Conservation (phyloP, 345 rosid genomes). For the Eucalyptus paniculata region DNA sequence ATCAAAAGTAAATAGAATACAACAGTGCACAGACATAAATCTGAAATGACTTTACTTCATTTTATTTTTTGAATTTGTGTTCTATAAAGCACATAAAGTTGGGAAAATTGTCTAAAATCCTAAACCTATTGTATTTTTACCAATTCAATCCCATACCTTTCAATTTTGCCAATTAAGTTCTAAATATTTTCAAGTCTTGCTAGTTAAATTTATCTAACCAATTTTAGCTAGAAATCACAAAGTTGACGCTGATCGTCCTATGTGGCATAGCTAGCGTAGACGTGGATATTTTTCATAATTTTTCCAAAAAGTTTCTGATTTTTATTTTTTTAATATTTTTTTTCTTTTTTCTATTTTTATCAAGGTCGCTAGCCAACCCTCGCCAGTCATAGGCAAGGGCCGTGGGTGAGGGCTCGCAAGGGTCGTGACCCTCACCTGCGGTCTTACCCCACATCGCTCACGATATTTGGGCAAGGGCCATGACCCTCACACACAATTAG, state of each 20-base stretch:
- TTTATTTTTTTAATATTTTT: no score
- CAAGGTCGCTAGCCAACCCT: neutral
- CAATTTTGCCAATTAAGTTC: no score
- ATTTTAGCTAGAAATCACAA: neutral
- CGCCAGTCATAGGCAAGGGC: neutral
- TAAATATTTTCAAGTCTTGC: neutral
- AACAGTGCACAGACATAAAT: neutral
- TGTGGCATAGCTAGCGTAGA: no score
- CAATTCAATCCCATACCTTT: neutral
- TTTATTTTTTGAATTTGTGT: neutral
- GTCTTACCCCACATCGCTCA: no score
- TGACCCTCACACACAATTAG: no score
- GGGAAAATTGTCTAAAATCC: neutral
- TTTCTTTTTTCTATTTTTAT: no score
- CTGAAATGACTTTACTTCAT: neutral
- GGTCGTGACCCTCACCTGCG: neutral
- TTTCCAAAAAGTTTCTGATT: no score
- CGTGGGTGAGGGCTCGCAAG: no score
- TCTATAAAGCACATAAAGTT: neutral
- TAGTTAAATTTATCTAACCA: no score
- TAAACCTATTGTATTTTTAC: no score
- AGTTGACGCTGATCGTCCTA: fast-evolving
- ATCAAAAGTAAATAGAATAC: neutral
- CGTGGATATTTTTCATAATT: no score
- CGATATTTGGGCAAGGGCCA: neutral